These are phyloP conservation scores for Danielia reshetovae DNA, from an alignment of 805 yeast genomes.

Conservation along the genomic window DNA sequence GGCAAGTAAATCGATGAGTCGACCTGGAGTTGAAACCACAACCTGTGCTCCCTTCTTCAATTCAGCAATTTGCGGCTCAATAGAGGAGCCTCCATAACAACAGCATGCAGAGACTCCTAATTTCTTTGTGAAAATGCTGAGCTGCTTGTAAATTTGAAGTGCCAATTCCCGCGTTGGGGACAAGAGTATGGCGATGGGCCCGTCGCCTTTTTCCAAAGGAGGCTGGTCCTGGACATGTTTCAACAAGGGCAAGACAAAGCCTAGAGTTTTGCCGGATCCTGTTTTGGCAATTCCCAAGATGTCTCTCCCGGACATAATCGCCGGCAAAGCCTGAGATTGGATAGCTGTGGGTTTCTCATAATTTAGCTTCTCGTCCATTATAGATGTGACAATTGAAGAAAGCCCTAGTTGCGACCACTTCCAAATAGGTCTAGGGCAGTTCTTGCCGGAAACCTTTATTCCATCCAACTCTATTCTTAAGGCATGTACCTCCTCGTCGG, in stretches of 20 bases:
- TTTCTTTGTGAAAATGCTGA: slow-evolving; percentile 51
- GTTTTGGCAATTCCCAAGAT: slow-evolving; percentile 93
- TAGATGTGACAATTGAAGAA: slow-evolving; percentile 51
- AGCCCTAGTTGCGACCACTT: slow-evolving; percentile 84
- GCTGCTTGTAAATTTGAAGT: slow-evolving; percentile 70
- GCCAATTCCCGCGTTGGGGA: slow-evolving; percentile 95
- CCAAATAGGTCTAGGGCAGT: slow-evolving; percentile 60
- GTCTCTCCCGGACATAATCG: slow-evolving; percentile 85
- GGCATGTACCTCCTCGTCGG: slow-evolving; percentile 52
- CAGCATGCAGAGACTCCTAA: slow-evolving; percentile 57
- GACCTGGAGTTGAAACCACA: slow-evolving; percentile 91
- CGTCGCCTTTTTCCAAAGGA: slow-evolving; percentile 49
- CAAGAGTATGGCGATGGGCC: slow-evolving; percentile 75
- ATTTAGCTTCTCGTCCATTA: slow-evolving; percentile 46
- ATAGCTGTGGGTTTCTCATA: slow-evolving; percentile 77
- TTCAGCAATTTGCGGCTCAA: slow-evolving; percentile 76
- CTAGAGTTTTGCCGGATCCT: slow-evolving; percentile 93
- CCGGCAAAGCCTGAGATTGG: slow-evolving; percentile 88
- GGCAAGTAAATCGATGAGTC: slow-evolving; percentile 83
- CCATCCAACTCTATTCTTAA: slow-evolving; percentile 54
- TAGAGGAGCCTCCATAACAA: slow-evolving; percentile 88
- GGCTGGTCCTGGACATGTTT: slow-evolving; percentile 79
- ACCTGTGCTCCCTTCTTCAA: slow-evolving; percentile 75
- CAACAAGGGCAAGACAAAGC: slow-evolving; percentile 79
- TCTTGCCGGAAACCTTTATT: slow-evolving; percentile 59